Conservation (phyloP, 805 yeast genomes). For the Sugiyamaella floridensis region DNA sequence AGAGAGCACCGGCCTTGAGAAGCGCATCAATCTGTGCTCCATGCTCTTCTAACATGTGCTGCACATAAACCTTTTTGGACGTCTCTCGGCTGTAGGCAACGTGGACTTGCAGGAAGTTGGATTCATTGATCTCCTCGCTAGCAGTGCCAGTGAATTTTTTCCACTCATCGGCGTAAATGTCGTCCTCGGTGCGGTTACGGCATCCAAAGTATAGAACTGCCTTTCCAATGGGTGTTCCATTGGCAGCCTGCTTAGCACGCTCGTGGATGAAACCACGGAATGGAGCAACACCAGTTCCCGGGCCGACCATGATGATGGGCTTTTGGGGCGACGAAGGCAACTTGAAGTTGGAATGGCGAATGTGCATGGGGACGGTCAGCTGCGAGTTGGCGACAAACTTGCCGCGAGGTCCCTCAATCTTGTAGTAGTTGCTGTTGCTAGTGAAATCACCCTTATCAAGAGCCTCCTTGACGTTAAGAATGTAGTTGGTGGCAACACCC, state of each 20-base stretch:
- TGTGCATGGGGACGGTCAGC: slow-evolving; percentile 74
- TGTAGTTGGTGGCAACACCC: slow-evolving; percentile 89
- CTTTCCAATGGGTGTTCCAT: slow-evolving; percentile 53
- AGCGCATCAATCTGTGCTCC: slow-evolving; percentile 46
- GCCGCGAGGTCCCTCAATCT: slow-evolving; percentile 78
- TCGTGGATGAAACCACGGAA: slow-evolving; percentile 93
- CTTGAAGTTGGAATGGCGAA: slow-evolving; percentile 91
- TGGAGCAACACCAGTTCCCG: slow-evolving; percentile 99
- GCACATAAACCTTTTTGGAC: slow-evolving; percentile 69
- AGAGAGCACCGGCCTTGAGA: slow-evolving; percentile 64
- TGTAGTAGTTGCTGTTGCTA: slow-evolving; percentile 49
- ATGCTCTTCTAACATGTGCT: slow-evolving; percentile 55
- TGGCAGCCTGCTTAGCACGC: slow-evolving; percentile 51
- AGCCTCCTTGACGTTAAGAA: slow-evolving; percentile 59
- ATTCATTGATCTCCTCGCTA: slow-evolving; percentile 13
- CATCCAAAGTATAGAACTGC: slow-evolving; percentile 81
- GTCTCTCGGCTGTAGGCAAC: slow-evolving; percentile 84
- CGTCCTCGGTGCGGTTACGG: slow-evolving; percentile 73
- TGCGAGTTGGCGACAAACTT: slow-evolving; percentile 36
- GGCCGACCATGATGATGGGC: slow-evolving; percentile 90
- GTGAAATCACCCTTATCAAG: slow-evolving; percentile 37
- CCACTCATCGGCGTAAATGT: slow-evolving; percentile 88
- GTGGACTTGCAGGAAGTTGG: slow-evolving; percentile 42
- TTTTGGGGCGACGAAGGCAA: slow-evolving; percentile 76
- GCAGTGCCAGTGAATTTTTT: slow-evolving; percentile 40